phyloP scores from a whole-genome alignment of 1,284 basidiomycete genomes.

The Earliella scabrosa region DNA sequence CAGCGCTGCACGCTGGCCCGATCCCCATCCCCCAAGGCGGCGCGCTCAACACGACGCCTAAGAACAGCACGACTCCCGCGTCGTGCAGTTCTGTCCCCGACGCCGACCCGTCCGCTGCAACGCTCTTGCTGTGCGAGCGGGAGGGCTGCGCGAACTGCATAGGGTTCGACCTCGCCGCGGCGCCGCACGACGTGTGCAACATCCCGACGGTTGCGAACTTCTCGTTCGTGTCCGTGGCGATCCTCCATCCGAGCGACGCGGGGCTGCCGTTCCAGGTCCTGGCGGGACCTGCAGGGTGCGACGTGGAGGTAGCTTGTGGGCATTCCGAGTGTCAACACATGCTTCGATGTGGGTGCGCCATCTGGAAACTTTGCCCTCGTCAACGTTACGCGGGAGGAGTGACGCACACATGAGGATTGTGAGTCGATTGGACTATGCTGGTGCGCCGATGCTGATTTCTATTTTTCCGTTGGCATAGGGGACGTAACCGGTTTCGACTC shows the following conservation, averaged over 20 bases:
- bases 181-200: constrained; percentile 1
- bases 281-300: constrained; percentile 1
- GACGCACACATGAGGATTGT: no score
- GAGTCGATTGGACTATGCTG: no score
- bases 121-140: constrained; percentile 7
- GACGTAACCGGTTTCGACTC: no score
- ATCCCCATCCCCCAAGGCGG: background rate
- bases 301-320: background rate
- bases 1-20: background rate
- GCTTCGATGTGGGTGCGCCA: background rate
- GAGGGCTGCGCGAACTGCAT: constrained; percentile 5
- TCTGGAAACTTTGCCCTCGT: constrained; percentile 3
- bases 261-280: constrained; percentile 6
- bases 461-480: no score
- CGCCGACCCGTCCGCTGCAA: background rate
- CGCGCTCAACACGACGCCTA: background rate
- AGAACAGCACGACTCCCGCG: background rate
- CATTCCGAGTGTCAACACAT: constrained; percentile 6
- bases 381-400: no score
- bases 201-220: background rate
- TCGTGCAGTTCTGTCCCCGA: background rate
- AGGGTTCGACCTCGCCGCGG: constrained; percentile 3
- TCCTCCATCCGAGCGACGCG: constrained; percentile 10
- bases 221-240: constrained; percentile 4
- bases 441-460: no score